phyloP scores from a whole-genome alignment of 2,329 filamentous ascomycete genomes.

The Pseudogymnoascus sp. region DNA sequence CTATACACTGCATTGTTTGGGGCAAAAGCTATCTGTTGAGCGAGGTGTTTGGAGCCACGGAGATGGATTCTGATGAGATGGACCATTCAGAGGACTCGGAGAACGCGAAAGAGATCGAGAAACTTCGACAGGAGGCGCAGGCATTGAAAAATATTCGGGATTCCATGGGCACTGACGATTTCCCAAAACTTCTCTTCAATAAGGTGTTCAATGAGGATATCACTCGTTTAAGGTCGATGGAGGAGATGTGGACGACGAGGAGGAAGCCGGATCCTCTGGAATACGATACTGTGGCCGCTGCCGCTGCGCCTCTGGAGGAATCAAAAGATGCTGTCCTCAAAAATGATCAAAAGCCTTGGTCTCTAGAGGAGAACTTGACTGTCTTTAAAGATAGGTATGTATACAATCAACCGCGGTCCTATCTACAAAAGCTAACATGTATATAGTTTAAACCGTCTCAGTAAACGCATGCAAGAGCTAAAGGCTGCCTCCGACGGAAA shows the following conservation, averaged over 20 bases:
- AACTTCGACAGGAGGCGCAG: slow-evolving; percentile 73
- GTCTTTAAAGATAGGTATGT: slow-evolving; percentile 70
- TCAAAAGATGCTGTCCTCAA: slow-evolving; percentile 46
- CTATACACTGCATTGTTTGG: slow-evolving; percentile 99
- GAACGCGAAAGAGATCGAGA: slow-evolving; percentile 79
- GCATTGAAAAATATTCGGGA: slow-evolving; percentile 76
- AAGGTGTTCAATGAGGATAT: slow-evolving; percentile 90
- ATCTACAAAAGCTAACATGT: slow-evolving; percentile 15
- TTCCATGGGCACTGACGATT: slow-evolving; percentile 69
- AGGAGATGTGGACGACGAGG: slow-evolving; percentile 92
- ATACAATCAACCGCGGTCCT: neutral
- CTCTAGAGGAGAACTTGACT: slow-evolving; percentile 69
- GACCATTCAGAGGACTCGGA: slow-evolving; percentile 74
- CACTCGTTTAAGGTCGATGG: slow-evolving; percentile 70
- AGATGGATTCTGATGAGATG: slow-evolving; percentile 72
- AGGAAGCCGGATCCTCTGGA: slow-evolving; percentile 64
- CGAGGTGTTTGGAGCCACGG: slow-evolving; percentile 86
- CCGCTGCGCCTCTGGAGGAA: slow-evolving; percentile 8
- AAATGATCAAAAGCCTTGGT: slow-evolving; percentile 73
- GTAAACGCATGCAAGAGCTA: slow-evolving; percentile 60
- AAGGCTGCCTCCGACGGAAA: slow-evolving; percentile 40
- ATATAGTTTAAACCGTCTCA: slow-evolving; percentile 60
- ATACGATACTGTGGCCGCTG: slow-evolving; percentile 52
- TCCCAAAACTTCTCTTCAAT: slow-evolving; percentile 74
- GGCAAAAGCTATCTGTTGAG: slow-evolving; percentile 90